phyloP scores from a whole-genome alignment of 768 basidiomycete species.

The Lentinula sp. region DNA sequence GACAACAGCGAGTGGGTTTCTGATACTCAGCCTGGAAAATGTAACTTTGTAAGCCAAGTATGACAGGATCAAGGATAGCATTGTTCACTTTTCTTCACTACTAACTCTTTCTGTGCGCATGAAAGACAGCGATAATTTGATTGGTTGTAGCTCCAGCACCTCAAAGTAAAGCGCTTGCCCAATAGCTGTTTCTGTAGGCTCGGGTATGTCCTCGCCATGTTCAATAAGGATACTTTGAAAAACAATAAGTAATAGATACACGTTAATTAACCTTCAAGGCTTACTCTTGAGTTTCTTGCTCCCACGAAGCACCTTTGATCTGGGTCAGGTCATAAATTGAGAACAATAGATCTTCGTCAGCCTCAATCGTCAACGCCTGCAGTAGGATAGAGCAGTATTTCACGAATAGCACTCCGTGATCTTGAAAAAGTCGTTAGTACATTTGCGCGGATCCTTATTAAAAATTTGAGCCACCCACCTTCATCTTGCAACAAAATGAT shows the following conservation, averaged over 20 bases:
- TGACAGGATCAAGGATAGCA: background rate
- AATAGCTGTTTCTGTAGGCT: conserved; percentile 56
- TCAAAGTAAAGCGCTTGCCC: conserved; percentile 93
- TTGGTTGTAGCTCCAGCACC: conserved; percentile 89
- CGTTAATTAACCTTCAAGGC: conserved; percentile 13
- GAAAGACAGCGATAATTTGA: conserved; percentile 89
- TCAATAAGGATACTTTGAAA: conserved; percentile 61
- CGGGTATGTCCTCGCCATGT: conserved; percentile 59
- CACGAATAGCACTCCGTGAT: conserved; percentile 96
- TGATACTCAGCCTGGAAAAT: conserved; percentile 53
- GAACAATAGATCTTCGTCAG: conserved; percentile 96
- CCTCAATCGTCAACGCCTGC: conserved; percentile 90
- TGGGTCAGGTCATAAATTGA: conserved; percentile 88
- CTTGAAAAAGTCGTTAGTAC: conserved; percentile 31
- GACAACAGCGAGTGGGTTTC: conserved; percentile 89
- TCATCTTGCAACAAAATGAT: conserved; percentile 90
- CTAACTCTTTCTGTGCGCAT: conserved; percentile 94
- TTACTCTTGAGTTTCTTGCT: conserved; percentile 70
- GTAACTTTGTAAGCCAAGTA: conserved; percentile 3
- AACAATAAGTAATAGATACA: background rate
- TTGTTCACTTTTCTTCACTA: conserved; percentile 82
- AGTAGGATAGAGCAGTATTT: conserved; percentile 94
- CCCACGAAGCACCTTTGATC: conserved; percentile 89
- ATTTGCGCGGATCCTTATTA: background rate
- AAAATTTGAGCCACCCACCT: conserved; percentile 40